Base-by-base conservation (phyloP, 805 yeast genomes). In the Candida ulmi region DNA sequence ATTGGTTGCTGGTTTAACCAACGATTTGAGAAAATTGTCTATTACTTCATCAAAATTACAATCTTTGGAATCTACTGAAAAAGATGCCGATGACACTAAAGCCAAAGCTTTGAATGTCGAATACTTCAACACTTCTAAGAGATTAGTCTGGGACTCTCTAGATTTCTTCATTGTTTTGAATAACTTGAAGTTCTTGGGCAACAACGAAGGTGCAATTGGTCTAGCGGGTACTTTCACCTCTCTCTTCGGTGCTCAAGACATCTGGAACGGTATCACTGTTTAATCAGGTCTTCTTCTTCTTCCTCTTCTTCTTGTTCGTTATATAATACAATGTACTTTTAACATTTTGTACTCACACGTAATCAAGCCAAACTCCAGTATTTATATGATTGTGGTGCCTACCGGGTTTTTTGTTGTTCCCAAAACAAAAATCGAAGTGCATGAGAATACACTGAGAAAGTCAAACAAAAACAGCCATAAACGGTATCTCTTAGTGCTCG, bases 191-290 rank as follows among this genome's bases (percentile, higher is more conserved):
- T 64, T 68, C 62, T 65, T 83, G 51, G 69, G 69, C 50, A 66
- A 78, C 52, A 76, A 79, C 57, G 96, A 90, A 51, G 93, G 95
- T 36, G 71, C 80, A 31, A 76, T 88, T 37, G 96, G 95, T 28
- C 64, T 80, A 42, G 88, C 93, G 29, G 98, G 98, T 57, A 72
- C 83, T 19, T 64, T 85, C 43, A 88, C 97, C 25, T 83, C 95
- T 30, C 43, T 79, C 36, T 68, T 88, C 62, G 96, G 95, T 33
- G 67, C 88, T 38, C 76, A 73, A 57, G 88, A 83, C 52, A 56
- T 80, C 49, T 81, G 95, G 95, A 65, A 58, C 28, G 60, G 72
- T 34, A 71, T 75, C 5, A 58, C 58, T 40, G 37, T 50, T 40
- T 54, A 34, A 43, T 7, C 24, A 21, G n/a, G n/a, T n/a, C n/a